Conservation (phyloP, 2,329 filamentous ascomycete genomes). For the Hymenotorrendiella dingleyae region DNA sequence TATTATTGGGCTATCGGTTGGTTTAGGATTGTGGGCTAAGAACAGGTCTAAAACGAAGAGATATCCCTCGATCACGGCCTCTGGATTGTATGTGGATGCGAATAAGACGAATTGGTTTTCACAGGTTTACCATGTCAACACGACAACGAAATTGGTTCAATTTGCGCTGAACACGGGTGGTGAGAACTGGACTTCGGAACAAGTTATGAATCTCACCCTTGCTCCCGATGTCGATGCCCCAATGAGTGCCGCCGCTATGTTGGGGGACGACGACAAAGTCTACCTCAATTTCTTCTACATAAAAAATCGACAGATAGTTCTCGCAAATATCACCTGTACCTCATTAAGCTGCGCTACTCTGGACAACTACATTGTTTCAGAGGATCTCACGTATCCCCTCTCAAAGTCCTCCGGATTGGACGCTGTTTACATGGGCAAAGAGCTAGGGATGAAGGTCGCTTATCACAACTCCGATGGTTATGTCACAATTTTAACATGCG, state of each 20-base stretch:
- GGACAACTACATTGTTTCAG: background rate
- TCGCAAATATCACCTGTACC: conserved; percentile 9
- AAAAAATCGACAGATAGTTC: conserved; percentile 4
- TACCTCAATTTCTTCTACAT: conserved; percentile 12
- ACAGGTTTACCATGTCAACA: conserved; percentile 5
- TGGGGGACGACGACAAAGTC: conserved; percentile 3
- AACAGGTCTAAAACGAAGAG: background rate
- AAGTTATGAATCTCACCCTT: conserved; percentile 7
- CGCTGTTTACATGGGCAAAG: background rate
- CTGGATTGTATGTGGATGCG: conserved; percentile 3
- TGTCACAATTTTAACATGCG: conserved; percentile 3
- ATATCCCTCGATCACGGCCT: conserved; percentile 7
- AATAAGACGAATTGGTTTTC: conserved; percentile 9
- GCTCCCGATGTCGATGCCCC: conserved; percentile 5
- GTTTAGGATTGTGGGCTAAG: conserved; percentile 1
- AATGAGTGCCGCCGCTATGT: conserved; percentile 5
- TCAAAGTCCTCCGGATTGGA: background rate
- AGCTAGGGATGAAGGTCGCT: conserved; percentile 1
- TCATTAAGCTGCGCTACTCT: background rate
- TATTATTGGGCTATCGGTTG: conserved; percentile 5
- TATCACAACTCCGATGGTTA: conserved; percentile 11
- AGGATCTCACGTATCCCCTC: background rate
- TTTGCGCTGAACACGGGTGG: background rate
- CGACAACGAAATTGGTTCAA: background rate
- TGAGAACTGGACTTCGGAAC: background rate